Percentiles rank a stretch among this genome's conserved stretches.
phyloP scores from a whole-genome alignment of 306 rosid species.

The Cucumis cinereus region DNA sequence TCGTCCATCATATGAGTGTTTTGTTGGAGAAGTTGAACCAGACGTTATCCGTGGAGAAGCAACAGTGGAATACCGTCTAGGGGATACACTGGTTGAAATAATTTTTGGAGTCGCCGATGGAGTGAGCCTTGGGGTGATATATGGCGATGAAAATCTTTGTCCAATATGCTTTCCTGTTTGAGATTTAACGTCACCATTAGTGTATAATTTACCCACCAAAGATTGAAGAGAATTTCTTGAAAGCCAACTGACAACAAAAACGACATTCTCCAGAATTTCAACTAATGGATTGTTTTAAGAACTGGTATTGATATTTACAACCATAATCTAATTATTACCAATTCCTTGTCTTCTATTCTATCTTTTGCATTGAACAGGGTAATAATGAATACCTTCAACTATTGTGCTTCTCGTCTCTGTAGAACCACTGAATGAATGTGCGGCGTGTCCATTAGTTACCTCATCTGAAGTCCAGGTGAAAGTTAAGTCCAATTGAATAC shows the following conservation, averaged over 20 bases:
- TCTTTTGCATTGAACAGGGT: background rate
- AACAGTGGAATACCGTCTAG: constrained; percentile 60
- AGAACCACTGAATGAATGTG: constrained; percentile 35
- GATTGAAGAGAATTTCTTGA: background rate
- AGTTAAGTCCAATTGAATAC: constrained; percentile 12
- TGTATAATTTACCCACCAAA: background rate
- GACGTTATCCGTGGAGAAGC: constrained; percentile 54
- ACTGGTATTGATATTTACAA: background rate
- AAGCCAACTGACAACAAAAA: background rate
- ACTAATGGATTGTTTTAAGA: background rate
- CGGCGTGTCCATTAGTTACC: constrained; percentile 30
- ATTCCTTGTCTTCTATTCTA: background rate
- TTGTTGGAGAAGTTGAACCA: constrained; percentile 73
- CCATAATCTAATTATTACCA: background rate
- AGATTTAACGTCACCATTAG: constrained; percentile 6
- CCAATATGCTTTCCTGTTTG: constrained; percentile 47
- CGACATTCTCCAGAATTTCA: background rate
- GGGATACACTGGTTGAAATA: constrained; percentile 65
- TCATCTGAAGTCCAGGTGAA: constrained; percentile 46
- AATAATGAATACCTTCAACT: constrained; percentile 59
- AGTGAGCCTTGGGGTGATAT: constrained; percentile 82
- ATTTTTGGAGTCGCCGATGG: constrained; percentile 86
- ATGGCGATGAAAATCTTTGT: constrained; percentile 64
- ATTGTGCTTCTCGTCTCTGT: constrained; percentile 24
- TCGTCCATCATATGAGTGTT: constrained; percentile 47